Percentiles rank a stretch among this genome's conserved stretches.
These are phyloP conservation scores for Staphylotrichum tortipilum DNA, from an alignment of 495 filamentous ascomycete genomes.

Conservation along the genomic window DNA sequence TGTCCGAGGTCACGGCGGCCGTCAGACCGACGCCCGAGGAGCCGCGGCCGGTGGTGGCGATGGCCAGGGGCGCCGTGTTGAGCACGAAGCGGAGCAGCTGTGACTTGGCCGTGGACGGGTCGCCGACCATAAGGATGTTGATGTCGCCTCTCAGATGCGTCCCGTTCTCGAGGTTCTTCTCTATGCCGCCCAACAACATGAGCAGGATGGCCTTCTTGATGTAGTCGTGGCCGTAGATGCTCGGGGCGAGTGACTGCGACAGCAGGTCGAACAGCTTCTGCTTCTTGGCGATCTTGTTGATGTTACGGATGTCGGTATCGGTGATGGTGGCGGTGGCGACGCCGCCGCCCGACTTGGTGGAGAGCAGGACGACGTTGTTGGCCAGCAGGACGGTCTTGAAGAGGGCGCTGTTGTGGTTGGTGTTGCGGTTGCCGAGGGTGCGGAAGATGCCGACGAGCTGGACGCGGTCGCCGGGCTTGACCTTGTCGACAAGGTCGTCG, in stretches of 20 bases:
- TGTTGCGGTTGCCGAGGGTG: conserved; percentile 89
- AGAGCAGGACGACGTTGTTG: conserved; percentile 90
- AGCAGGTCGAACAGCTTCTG: conserved; percentile 87
- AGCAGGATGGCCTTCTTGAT: conserved; percentile 97
- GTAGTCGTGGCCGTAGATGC: conserved; percentile 94
- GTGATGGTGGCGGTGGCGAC: conserved; percentile 88
- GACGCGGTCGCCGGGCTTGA: conserved; percentile 92
- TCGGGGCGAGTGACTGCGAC: conserved; percentile 94
- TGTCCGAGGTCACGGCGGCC: conserved; percentile 90
- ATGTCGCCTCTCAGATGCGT: conserved; percentile 98
- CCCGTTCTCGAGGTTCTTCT: conserved; percentile 97
- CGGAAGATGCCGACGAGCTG: conserved; percentile 93
- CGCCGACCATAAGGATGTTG: conserved; percentile 99
- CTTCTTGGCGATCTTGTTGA: conserved; percentile 96
- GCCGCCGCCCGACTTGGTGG: conserved; percentile 91
- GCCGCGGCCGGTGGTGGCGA: conserved; percentile 93
- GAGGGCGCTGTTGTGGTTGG: conserved; percentile 71
- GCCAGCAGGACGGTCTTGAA: conserved; percentile 91
- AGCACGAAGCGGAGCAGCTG: conserved; percentile 95
- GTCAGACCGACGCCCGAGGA: conserved; percentile 98
- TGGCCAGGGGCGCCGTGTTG: conserved; percentile 93
- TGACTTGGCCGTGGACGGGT: conserved; percentile 97
- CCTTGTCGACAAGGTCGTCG: conserved; percentile 89
- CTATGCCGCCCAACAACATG: conserved; percentile 95
- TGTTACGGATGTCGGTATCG: conserved; percentile 96